Percentiles rank a stretch among this genome's conserved stretches.
These are phyloP conservation scores for Begonia fuchsioides DNA, from an alignment of 306 rosid genomes.

Conservation along the genomic window DNA sequence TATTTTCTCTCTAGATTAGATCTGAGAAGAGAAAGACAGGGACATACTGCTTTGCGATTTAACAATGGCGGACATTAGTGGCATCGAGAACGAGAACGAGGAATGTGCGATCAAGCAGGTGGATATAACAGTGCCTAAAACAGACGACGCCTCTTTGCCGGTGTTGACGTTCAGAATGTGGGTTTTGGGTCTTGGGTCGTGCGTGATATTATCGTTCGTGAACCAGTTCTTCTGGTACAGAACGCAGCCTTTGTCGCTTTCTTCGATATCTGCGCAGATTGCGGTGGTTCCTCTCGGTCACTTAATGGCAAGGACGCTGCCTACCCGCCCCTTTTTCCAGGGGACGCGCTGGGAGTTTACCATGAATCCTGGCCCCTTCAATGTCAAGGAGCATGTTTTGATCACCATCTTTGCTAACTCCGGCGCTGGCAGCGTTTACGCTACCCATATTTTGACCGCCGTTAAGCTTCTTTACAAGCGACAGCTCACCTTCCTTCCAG, in stretches of 20 bases:
- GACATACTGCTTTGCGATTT: background rate
- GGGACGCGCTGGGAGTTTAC: conserved; percentile 44
- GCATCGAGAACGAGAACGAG: conserved; percentile 5
- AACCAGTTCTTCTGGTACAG: conserved; percentile 93
- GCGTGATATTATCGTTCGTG: conserved; percentile 55
- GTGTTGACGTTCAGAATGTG: conserved; percentile 76
- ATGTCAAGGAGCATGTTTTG: conserved; percentile 74
- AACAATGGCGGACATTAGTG: conserved; percentile 4
- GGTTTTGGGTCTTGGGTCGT: conserved; percentile 53
- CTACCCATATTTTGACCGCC: conserved; percentile 65
- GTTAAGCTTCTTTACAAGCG: conserved; percentile 57
- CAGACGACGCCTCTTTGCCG: conserved; percentile 56
- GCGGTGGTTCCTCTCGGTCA: conserved; percentile 88
- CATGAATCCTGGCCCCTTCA: conserved; percentile 72
- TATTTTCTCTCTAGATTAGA: no score
- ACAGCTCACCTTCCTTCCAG: conserved; percentile 40
- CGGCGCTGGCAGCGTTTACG: conserved; percentile 56
- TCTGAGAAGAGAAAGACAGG: no score
- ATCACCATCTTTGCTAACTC: conserved; percentile 79
- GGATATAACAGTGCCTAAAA: conserved; percentile 61
- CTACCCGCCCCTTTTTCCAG: conserved; percentile 28
- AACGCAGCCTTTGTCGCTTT: conserved; percentile 42
- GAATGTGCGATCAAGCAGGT: conserved; percentile 46
- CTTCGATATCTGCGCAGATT: conserved; percentile 68
- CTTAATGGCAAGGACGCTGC: conserved; percentile 54